phyloP scores from a whole-genome alignment of 305 asterid genomes.

The Plantago lanceolata region DNA sequence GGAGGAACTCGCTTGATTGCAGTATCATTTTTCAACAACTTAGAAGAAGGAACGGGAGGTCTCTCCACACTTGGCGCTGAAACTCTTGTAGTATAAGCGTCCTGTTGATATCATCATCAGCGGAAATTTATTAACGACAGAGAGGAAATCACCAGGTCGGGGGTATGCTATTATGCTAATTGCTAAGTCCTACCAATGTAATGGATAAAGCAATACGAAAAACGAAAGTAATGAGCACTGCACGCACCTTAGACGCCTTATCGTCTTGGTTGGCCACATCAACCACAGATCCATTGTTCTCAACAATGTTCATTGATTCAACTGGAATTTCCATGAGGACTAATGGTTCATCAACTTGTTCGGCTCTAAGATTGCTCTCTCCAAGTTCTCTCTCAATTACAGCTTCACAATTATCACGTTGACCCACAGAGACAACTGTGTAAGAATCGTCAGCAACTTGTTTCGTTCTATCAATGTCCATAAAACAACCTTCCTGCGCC shows the following conservation, averaged over 20 bases:
- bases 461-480: constrained; percentile 22
- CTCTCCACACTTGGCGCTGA: constrained; percentile 31
- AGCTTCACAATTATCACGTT: constrained; percentile 21
- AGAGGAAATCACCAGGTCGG: no score
- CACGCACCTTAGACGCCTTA: constrained; percentile 32
- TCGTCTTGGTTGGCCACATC: constrained; percentile 26
- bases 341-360: constrained; percentile 23
- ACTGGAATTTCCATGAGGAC: constrained; percentile 23
- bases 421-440: constrained; percentile 3
- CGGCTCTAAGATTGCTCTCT: constrained; percentile 21
- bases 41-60: constrained; percentile 28
- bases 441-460: constrained; percentile 18
- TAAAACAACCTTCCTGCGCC: constrained; percentile 14
- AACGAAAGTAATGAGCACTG: constrained; percentile 8
- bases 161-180: no score
- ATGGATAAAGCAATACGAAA: constrained; percentile 6
- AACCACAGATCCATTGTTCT: constrained; percentile 22
- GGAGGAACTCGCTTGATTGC: constrained; percentile 29
- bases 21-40: constrained; percentile 18
- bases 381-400: constrained; percentile 19
- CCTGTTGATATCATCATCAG: constrained; percentile 35
- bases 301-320: constrained; percentile 23
- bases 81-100: constrained; percentile 27
- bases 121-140: constrained; percentile 19
- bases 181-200: no score